Base-by-base conservation (phyloP, 192 early-diverging fungal species). In the Gigaspora rosea region DNA sequence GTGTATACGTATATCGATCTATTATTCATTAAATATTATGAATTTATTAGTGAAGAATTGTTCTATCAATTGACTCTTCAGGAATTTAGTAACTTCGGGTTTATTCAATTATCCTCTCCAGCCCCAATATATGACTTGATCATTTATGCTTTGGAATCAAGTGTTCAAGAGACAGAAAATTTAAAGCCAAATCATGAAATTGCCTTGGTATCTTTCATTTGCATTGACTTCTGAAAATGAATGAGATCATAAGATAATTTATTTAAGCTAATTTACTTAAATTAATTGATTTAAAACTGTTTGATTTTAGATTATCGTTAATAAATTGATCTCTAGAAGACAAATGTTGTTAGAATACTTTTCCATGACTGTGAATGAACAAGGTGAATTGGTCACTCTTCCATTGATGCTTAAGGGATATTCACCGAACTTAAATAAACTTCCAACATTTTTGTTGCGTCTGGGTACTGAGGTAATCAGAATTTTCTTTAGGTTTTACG, bases 311-410 rank as follows among this genome's bases (percentile, higher is more conserved):
- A 80, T 83, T n/a, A 87, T 91, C 7, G 70, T 75, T 15, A 77
- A 85, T 0, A 56, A 81, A 4, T 62, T 95, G 16, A 76, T 91
- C 5, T 75, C 82, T 6, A 74, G 86, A 52, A 81, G 87, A 4
- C 91, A 92, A 36, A 96, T 99, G 96, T 85, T 99, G 7, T 83
- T 86, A 15, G 95, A 98, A 73, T 98, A 97, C 80, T 99, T 96
- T 80, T 89, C 90, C 10, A 85, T 99, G 8, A 86, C 69, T 13
- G 79, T 99, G 41, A 86, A 78, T 22, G 88, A 88, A 10, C 80
- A 83, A 12, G 93, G 96, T 3, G 72, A 88, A 9, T 71, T 97
- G 4, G 73, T 83, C 20, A 82, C 90, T 0, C 76, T 99, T 36
- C 97, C 97, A 0, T 86, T 97, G 85, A 35, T 99, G 58, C 72